A percentile compares a stretch with the other conserved stretches of the same genome.
Conservation (phyloP, 495 filamentous ascomycete genomes). For the Pyrenopolyporus hunteri region DNA sequence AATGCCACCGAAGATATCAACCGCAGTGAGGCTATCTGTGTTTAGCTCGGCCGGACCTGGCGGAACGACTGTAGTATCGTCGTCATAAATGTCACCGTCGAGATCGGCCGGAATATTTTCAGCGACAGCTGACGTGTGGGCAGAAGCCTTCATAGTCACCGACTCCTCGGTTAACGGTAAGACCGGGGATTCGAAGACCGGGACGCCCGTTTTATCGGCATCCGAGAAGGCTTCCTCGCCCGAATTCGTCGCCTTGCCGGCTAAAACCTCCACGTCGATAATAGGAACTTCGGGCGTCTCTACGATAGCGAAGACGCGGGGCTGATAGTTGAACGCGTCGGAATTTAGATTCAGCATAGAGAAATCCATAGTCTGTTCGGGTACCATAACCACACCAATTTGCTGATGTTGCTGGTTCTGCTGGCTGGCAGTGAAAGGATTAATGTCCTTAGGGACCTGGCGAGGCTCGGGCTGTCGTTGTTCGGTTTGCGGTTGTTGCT, state of each 20-base stretch:
- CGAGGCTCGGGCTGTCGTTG: constrained; percentile 51
- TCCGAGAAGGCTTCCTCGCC: constrained; percentile 54
- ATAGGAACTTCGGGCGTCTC: constrained; percentile 74
- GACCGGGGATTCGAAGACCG: constrained; percentile 53
- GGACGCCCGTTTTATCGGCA: constrained; percentile 55
- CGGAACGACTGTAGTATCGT: constrained; percentile 49
- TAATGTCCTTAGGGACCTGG: constrained; percentile 66
- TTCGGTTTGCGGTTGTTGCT: constrained; percentile 43
- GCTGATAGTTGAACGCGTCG: constrained; percentile 67
- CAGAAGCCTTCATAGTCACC: constrained; percentile 42
- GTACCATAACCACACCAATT: constrained; percentile 75
- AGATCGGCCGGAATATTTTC: constrained; percentile 16
- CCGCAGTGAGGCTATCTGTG: constrained; percentile 41
- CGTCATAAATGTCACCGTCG: constrained; percentile 44
- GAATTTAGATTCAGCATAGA: constrained; percentile 61
- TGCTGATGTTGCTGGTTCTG: constrained; percentile 64
- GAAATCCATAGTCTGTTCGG: constrained; percentile 73
- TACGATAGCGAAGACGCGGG: constrained; percentile 80
- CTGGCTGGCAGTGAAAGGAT: constrained; percentile 56
- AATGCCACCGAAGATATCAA: constrained; percentile 61
- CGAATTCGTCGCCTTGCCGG: constrained; percentile 67
- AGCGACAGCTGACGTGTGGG: constrained; percentile 59
- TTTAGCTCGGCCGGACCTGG: constrained; percentile 40
- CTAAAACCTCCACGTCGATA: constrained; percentile 65
- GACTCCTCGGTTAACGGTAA: constrained; percentile 40